phyloP scores from a whole-genome alignment of 306 rosid species.

The Corylus americana region DNA sequence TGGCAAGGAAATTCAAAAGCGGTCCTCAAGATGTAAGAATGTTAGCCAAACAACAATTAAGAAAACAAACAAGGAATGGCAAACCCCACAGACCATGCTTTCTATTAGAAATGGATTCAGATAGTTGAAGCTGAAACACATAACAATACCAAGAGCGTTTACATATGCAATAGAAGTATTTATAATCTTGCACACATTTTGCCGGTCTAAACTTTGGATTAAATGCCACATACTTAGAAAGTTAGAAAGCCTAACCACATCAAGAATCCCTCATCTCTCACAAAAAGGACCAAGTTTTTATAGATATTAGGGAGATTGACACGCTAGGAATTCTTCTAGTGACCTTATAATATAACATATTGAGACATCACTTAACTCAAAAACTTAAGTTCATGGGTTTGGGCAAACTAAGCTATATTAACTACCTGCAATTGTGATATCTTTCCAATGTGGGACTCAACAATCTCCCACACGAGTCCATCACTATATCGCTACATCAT shows the following conservation, averaged over 20 bases:
- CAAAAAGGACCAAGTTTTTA: neutral
- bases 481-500: no score
- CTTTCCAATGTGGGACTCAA: no score
- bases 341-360: no score
- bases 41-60: neutral
- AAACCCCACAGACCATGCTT: neutral
- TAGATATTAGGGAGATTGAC: no score
- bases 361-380: no score
- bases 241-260: neutral
- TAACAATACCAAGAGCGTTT: neutral
- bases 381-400: no score
- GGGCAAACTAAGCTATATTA: no score
- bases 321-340: no score
- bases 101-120: neutral
- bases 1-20: neutral
- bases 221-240: neutral
- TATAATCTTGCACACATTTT: neutral
- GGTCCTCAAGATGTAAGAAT: neutral
- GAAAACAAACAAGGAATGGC: neutral
- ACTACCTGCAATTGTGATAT: no score
- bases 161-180: neutral
- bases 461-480: no score
- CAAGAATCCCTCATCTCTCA: neutral
- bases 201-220: neutral
- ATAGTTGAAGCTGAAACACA: conserved; percentile 4